A percentile compares a stretch with the other conserved stretches of the same genome.
phyloP scores from a whole-genome alignment of 352 stramenopile genomes.

The Globisporangium uncinulatum region DNA sequence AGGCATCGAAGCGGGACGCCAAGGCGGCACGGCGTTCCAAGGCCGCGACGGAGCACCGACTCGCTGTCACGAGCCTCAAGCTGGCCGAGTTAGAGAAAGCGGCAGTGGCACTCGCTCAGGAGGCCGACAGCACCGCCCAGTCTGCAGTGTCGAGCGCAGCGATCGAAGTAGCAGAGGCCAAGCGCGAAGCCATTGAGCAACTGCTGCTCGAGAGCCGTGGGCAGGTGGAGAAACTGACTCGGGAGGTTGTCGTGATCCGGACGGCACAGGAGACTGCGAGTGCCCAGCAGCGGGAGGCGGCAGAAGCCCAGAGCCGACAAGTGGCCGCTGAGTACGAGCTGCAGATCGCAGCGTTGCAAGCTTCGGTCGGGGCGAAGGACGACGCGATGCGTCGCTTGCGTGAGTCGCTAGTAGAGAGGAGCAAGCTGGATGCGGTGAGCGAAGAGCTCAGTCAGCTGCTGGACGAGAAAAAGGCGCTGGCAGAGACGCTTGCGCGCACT shows the following conservation, averaged over 20 bases:
- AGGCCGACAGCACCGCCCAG: not conserved
- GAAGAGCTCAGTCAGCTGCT: constrained; percentile 31
- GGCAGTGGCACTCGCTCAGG: constrained; percentile 8
- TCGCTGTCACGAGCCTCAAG: constrained; percentile 52
- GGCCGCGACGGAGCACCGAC: constrained; percentile 58
- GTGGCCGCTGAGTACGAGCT: constrained; percentile 44
- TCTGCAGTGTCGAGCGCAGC: constrained; percentile 8
- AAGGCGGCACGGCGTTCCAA: constrained; percentile 43
- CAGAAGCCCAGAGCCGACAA: constrained; percentile 34
- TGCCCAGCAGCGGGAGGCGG: constrained; percentile 27
- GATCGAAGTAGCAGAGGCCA: constrained; percentile 17
- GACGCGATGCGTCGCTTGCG: constrained; percentile 31
- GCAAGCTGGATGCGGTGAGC: constrained; percentile 38
- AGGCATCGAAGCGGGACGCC: constrained; percentile 43
- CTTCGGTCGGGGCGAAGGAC: constrained; percentile 40
- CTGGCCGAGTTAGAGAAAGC: constrained; percentile 59
- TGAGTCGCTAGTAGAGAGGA: constrained; percentile 41
- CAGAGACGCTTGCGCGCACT: constrained; percentile 30
- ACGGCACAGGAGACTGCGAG: constrained; percentile 29
- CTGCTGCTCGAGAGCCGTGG: constrained; percentile 42
- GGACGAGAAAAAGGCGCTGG: constrained; percentile 47
- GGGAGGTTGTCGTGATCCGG: constrained; percentile 40
- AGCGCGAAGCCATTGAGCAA: constrained; percentile 44
- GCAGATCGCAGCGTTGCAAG: constrained; percentile 39
- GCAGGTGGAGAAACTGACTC: constrained; percentile 51